Evolutionary conservation across 768 basidiomycete species (phyloP).

Genomic region (Cystobasidium tubakii): DNA sequence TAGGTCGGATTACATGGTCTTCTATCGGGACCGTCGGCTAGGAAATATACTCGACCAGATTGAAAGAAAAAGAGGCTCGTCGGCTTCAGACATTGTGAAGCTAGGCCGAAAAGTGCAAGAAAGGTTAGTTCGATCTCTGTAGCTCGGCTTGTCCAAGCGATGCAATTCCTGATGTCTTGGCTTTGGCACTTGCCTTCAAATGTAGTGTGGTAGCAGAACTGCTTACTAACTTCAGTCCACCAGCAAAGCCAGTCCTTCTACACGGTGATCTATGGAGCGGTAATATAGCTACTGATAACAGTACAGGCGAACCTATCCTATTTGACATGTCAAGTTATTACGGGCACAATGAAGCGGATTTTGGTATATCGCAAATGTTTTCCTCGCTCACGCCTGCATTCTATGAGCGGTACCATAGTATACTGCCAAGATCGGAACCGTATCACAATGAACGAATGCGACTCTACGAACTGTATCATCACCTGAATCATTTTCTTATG

Average conservation of each 20-base stretch:
- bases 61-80: not conserved
- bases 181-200: not conserved
- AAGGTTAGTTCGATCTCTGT: slow-evolving; percentile 4
- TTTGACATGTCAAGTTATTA: slow-evolving; percentile 25
- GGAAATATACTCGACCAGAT: slow-evolving; percentile 26
- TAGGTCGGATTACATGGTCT: slow-evolving; percentile 27
- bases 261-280: slow-evolving; percentile 34
- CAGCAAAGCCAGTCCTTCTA: slow-evolving; percentile 22
- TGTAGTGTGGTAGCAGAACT: slow-evolving; percentile 14
- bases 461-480: slow-evolving; percentile 35
- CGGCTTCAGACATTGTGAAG: not conserved
- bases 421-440: slow-evolving; percentile 12
- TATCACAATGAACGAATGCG: slow-evolving; percentile 14
- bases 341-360: slow-evolving; percentile 31
- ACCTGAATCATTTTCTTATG: slow-evolving; percentile 28
- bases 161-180: too few species aligned
- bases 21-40: slow-evolving; percentile 19
- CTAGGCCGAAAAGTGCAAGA: slow-evolving; percentile 23
- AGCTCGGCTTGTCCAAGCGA: too few species aligned
- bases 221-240: slow-evolving; percentile 10
- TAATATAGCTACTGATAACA: slow-evolving; percentile 9
- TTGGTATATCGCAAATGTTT: slow-evolving; percentile 35
- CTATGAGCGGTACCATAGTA: slow-evolving; percentile 26
- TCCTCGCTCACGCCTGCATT: not conserved
- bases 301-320: slow-evolving; percentile 22